Conservation (phyloP, 2,329 filamentous ascomycete genomes). For the Trichoderma breve region DNA sequence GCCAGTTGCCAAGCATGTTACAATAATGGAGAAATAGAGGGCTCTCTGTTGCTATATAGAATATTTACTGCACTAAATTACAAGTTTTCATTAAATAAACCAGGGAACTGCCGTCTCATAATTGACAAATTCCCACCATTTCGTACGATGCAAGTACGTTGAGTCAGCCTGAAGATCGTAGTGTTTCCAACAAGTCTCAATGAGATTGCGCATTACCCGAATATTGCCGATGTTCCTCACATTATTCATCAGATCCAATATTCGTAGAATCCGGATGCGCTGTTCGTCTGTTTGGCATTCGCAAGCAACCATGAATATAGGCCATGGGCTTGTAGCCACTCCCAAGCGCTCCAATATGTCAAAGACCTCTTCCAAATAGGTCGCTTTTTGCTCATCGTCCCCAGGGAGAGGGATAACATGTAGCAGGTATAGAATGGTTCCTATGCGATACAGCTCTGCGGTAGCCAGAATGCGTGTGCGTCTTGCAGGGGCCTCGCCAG, state of each 20-base stretch:
- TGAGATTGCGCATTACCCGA: conserved; percentile 42
- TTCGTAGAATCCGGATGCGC: conserved; percentile 39
- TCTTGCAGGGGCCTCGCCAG: conserved; percentile 29
- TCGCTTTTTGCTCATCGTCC: conserved; percentile 20
- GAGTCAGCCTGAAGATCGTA: conserved; percentile 44
- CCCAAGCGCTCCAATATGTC: conserved; percentile 36
- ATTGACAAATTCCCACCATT: conserved; percentile 19
- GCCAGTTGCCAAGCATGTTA: conserved; percentile 13
- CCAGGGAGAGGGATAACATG: conserved; percentile 28
- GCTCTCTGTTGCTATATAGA: not conserved
- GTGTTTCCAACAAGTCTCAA: conserved; percentile 47
- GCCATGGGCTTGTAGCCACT: conserved; percentile 49
- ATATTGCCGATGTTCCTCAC: conserved; percentile 46
- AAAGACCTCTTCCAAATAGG: conserved; percentile 38
- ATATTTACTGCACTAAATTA: not conserved
- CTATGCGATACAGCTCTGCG: conserved; percentile 51
- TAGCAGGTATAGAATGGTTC: conserved; percentile 45
- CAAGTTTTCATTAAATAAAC: conserved; percentile 13
- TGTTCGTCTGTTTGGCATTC: conserved; percentile 43
- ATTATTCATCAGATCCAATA: conserved; percentile 43
- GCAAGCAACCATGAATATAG: conserved; percentile 47
- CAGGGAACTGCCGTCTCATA: conserved; percentile 19
- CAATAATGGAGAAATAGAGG: not conserved
- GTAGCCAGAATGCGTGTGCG: conserved; percentile 40
- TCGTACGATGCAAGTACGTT: not conserved